A percentile compares a stretch with the other conserved stretches of the same genome.
These are phyloP conservation scores for Sambucus nigra DNA, from an alignment of 129 eudicot species.

Conservation along the genomic window DNA sequence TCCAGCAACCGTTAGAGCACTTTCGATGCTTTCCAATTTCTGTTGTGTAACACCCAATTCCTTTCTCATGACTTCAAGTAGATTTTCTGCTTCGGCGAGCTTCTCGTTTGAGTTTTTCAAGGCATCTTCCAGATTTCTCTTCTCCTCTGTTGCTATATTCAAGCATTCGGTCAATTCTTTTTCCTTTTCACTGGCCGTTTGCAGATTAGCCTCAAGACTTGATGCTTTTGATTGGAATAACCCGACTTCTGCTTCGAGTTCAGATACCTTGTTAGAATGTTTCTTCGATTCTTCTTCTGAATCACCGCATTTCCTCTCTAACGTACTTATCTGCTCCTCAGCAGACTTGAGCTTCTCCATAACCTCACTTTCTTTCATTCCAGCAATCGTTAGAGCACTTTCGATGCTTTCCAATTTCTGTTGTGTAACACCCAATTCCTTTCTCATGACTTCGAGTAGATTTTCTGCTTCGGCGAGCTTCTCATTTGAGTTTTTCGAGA, in stretches of 20 bases:
- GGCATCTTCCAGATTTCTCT: constrained; percentile 48
- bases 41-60: constrained; percentile 52
- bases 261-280: constrained; percentile 43
- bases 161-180: constrained; percentile 41
- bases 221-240: constrained; percentile 41
- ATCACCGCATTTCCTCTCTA: constrained; percentile 52
- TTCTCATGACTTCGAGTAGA: constrained; percentile 45
- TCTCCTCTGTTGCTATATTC: constrained; percentile 54
- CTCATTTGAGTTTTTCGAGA: constrained; percentile 34
- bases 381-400: constrained; percentile 52
- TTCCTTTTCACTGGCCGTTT: constrained; percentile 47
- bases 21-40: constrained; percentile 55
- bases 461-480: constrained; percentile 62
- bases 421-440: constrained; percentile 51
- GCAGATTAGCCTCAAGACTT: constrained; percentile 49
- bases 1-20: constrained; percentile 53
- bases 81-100: constrained; percentile 54
- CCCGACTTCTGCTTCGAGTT: constrained; percentile 64
- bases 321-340: constrained; percentile 53
- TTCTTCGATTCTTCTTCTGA: constrained; percentile 52
- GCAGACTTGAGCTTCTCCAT: constrained; percentile 57
- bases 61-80: constrained; percentile 44
- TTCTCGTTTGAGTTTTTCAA: constrained; percentile 45
- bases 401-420: constrained; percentile 56
- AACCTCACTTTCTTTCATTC: constrained; percentile 48